Conservation (phyloP, 805 yeast species). For the Zygotorulaspora chibaensis region DNA sequence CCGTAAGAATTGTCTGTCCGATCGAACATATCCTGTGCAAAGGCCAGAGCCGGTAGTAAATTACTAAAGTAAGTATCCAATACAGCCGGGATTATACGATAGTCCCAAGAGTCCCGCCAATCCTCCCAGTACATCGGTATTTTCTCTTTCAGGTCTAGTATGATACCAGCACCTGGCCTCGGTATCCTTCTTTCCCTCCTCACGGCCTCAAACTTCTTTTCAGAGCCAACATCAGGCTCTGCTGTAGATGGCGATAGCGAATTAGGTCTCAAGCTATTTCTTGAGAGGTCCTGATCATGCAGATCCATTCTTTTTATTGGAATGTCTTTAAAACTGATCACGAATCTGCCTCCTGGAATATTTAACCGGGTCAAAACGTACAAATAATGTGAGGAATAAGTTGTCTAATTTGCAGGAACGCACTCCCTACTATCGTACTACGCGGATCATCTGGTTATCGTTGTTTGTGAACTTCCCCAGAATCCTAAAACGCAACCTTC, state of each 20-base stretch:
- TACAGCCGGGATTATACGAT: constrained; percentile 83
- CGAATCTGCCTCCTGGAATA: too few species aligned
- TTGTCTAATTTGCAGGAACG: too few species aligned
- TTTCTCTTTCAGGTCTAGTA: constrained; percentile 36
- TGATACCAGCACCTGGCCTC: constrained; percentile 33
- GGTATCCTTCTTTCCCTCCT: constrained; percentile 18
- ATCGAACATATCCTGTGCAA: constrained; percentile 96
- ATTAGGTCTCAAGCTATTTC: not conserved
- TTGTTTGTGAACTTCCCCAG: too few species aligned
- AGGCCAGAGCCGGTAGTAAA: constrained; percentile 87
- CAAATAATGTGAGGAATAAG: too few species aligned
- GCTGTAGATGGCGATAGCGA: not conserved
- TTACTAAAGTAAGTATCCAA: constrained; percentile 85
- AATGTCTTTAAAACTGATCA: too few species aligned
- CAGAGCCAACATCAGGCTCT: not conserved
- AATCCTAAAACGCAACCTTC: too few species aligned
- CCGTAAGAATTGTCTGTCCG: constrained; percentile 85
- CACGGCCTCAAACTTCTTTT: not conserved
- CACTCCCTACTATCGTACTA: not conserved
- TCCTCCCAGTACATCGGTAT: constrained; percentile 70
- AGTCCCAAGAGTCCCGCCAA: constrained; percentile 77
- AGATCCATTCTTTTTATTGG: too few species aligned
- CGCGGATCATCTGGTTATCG: too few species aligned
- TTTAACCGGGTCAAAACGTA: too few species aligned
- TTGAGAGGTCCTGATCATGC: too few species aligned